These are phyloP conservation scores for Candida schatavii DNA, from an alignment of 805 yeast genomes.

Conservation along the genomic window DNA sequence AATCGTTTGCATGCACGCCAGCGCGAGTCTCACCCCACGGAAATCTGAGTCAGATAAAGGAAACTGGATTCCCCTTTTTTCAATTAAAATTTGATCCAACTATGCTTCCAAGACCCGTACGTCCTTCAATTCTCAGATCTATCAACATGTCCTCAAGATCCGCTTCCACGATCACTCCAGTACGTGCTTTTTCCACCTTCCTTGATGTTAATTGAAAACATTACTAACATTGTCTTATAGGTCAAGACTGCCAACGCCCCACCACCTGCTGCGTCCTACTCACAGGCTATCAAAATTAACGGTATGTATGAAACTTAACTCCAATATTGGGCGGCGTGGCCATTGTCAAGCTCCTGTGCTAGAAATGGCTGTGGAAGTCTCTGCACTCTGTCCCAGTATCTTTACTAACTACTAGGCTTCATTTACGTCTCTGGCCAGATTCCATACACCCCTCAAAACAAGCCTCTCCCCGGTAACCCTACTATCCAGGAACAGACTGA, in stretches of 20 bases:
- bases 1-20: too few relatives aligned
- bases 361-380: too few relatives aligned
- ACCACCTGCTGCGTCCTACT: slow-evolving; percentile 94
- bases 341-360: too few relatives aligned
- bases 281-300: slow-evolving; percentile 92
- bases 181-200: slow-evolving; percentile 20
- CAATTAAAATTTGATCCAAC: too few relatives aligned
- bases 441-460: slow-evolving; percentile 81
- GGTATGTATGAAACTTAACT: slow-evolving; percentile 28
- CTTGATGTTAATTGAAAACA: neutral
- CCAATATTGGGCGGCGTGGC: neutral
- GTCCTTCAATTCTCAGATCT: slow-evolving; percentile 15
- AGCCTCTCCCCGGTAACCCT: slow-evolving; percentile 66
- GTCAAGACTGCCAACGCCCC: slow-evolving; percentile 80
- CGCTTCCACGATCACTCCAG: slow-evolving; percentile 27
- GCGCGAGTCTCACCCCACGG: too few relatives aligned
- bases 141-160: slow-evolving; percentile 24
- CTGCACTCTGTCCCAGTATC: too few relatives aligned
- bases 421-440: slow-evolving; percentile 94
- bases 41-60: too few relatives aligned
- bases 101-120: slow-evolving; percentile 20
- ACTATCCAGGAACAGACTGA: slow-evolving; percentile 74
- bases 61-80: too few relatives aligned
- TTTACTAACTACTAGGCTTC: slow-evolving; percentile 65
- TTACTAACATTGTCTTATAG: slow-evolving; percentile 22